Percentiles rank a stretch among this genome's conserved stretches.
Conservation (phyloP, 2,329 filamentous ascomycete species). For the Fusarium concolor region DNA sequence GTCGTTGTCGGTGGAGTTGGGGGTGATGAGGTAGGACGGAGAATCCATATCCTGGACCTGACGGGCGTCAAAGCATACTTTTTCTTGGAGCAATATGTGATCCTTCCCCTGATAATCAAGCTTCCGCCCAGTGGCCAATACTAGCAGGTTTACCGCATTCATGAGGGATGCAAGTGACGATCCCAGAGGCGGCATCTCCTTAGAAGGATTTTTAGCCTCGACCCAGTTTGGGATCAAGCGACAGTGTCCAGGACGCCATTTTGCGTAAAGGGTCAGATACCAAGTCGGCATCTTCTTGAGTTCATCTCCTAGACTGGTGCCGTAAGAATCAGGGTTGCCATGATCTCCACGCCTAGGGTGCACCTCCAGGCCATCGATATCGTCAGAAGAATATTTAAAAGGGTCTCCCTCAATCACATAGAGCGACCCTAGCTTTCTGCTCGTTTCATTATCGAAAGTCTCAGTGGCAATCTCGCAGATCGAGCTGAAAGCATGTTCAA, state of each 20-base stretch:
- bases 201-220: neutral
- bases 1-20: slow-evolving; percentile 29
- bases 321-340: neutral
- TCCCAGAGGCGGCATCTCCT: slow-evolving; percentile 19
- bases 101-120: neutral
- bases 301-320: neutral
- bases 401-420: neutral
- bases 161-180: neutral
- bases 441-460: slow-evolving; percentile 6
- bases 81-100: slow-evolving; percentile 34
- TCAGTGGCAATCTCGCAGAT: slow-evolving; percentile 10
- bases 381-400: neutral
- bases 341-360: neutral
- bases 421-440: slow-evolving; percentile 13
- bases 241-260: slow-evolving; percentile 12
- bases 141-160: neutral
- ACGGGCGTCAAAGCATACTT: neutral
- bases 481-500: neutral
- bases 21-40: slow-evolving; percentile 32
- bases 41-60: slow-evolving; percentile 7
- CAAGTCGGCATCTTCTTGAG: neutral
- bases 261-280: neutral
- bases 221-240: slow-evolving; percentile 21
- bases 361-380: slow-evolving; percentile 1
- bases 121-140: neutral